Evolutionary conservation across 495 filamentous ascomycete genomes (phyloP), one percentile per base, ranked within the genome.

Genomic region (Penicillium ucsense): DNA sequence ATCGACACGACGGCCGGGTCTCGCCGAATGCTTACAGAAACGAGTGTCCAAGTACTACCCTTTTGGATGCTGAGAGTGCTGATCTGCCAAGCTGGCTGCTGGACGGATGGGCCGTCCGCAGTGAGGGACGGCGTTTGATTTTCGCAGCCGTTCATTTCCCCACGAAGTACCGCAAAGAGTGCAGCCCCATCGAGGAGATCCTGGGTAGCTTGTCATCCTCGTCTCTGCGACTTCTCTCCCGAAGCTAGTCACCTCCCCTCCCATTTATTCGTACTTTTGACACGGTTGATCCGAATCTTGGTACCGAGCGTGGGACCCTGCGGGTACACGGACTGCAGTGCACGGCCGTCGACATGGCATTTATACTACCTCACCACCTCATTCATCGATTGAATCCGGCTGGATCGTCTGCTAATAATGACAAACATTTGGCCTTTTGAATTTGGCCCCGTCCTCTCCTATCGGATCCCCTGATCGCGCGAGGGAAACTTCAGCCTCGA

Each of bases 201-300:
- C 28, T n/a, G 39, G 39, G 39, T 30, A 32, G 31, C 31, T 30
- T 4, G 0, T 11, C 31, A n/a, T 20, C 5, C 20, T 28, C 11
- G 28, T 32, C 32, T 33, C 41, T 12, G 6, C 41, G 32, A 35
- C 20, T 29, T 27, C 20, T 20, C 20, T 1, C 20, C 20, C 20
- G 20, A 20, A 20, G 20, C 20, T 20, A n/a, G n/a, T n/a, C n/a
- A n/a, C n/a, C 20, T 1, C 20, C 1, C 20, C 20, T 2, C 20
- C 20, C 20, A 2, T 2, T 20, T 2, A 20, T 46, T 9, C 12
- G 46, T 59, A 56, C 56, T 56, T 59, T 54, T 54, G 46, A 38
- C 38, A 46, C 29, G 41, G 49, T 4, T 45, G 45, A 52, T 52
- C 45, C 59, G 50, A 54, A 49, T 49, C 56, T 56, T 50, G 50